These are phyloP conservation scores for Botryotinia globosa DNA, from an alignment of 2,329 filamentous ascomycete genomes.

Conservation along the genomic window DNA sequence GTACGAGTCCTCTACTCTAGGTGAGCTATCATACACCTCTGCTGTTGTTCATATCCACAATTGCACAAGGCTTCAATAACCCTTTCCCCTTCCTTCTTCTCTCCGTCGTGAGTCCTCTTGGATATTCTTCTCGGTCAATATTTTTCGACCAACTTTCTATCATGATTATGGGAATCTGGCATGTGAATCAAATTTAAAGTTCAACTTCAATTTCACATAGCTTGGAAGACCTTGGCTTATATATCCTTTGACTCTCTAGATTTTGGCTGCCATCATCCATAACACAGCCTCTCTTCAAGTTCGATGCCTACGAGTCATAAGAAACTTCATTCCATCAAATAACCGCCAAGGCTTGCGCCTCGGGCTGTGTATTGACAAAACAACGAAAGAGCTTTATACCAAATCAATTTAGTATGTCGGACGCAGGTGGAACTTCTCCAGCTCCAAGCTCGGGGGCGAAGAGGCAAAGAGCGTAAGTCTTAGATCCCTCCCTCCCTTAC, in stretches of 20 bases:
- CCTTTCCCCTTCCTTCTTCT: background rate
- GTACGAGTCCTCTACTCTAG: background rate
- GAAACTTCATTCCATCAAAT: slow-evolving; percentile 23
- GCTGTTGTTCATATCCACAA: slow-evolving; percentile 8
- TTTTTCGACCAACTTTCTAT: background rate
- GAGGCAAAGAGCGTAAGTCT: slow-evolving; percentile 40
- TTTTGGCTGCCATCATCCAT: background rate
- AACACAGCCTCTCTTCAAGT: slow-evolving; percentile 30
- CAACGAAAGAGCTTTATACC: slow-evolving; percentile 21
- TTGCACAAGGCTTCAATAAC: background rate
- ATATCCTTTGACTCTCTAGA: slow-evolving; percentile 24
- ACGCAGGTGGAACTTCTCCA: slow-evolving; percentile 27
- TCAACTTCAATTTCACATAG: slow-evolving; percentile 1
- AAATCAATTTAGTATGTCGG: slow-evolving; percentile 28
- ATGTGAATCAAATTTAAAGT: background rate
- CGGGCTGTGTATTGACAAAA: slow-evolving; percentile 32
- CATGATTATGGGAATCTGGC: background rate
- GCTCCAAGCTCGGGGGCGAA: slow-evolving; percentile 32
- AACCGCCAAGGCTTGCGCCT: slow-evolving; percentile 33
- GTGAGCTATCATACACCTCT: slow-evolving; percentile 5
- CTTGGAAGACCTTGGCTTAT: slow-evolving; percentile 28
- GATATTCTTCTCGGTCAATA: background rate
- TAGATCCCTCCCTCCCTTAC: slow-evolving; percentile 7
- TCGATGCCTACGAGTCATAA: slow-evolving; percentile 30
- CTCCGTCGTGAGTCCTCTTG: background rate